Percentiles rank a stretch among this genome's conserved stretches.
Evolutionary conservation across 2,329 filamentous ascomycete species (phyloP).

Genomic region (Pyrenochaeta sp.): DNA sequence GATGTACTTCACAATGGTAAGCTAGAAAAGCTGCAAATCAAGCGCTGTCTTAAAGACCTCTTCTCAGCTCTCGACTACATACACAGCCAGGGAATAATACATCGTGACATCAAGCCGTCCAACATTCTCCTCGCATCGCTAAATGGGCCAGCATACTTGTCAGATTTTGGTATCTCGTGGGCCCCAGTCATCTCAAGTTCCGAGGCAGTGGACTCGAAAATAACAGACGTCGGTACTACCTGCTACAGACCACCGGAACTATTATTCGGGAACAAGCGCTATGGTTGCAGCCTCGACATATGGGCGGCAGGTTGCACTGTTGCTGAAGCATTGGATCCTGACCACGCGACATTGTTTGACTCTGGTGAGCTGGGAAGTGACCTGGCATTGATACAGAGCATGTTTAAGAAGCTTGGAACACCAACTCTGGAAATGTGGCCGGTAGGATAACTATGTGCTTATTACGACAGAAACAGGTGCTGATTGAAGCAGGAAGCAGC

Average conservation of each 20-base stretch:
- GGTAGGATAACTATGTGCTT: constrained; percentile 52
- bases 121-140: constrained; percentile 77
- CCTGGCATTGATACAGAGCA: constrained; percentile 86
- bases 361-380: constrained; percentile 92
- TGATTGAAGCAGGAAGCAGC: constrained; percentile 62
- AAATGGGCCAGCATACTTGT: constrained; percentile 76
- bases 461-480: constrained; percentile 2
- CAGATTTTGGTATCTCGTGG: constrained; percentile 95
- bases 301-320: constrained; percentile 89
- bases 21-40: constrained; percentile 50
- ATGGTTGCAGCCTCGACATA: constrained; percentile 78
- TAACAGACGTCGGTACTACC: constrained; percentile 92
- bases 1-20: constrained; percentile 65
- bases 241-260: constrained; percentile 90
- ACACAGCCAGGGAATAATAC: constrained; percentile 79
- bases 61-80: constrained; percentile 75
- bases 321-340: constrained; percentile 71
- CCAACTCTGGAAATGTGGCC: constrained; percentile 85
- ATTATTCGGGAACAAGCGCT: constrained; percentile 81
- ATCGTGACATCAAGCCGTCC: constrained; percentile 92
- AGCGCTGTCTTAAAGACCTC: constrained; percentile 68
- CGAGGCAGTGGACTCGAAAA: constrained; percentile 74
- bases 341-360: constrained; percentile 75
- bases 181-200: constrained; percentile 63
- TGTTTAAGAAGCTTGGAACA: constrained; percentile 90